Percentiles rank a stretch among this genome's conserved stretches.
Conservation (phyloP, 345 rosid genomes). For the Gossypium anomalum region DNA sequence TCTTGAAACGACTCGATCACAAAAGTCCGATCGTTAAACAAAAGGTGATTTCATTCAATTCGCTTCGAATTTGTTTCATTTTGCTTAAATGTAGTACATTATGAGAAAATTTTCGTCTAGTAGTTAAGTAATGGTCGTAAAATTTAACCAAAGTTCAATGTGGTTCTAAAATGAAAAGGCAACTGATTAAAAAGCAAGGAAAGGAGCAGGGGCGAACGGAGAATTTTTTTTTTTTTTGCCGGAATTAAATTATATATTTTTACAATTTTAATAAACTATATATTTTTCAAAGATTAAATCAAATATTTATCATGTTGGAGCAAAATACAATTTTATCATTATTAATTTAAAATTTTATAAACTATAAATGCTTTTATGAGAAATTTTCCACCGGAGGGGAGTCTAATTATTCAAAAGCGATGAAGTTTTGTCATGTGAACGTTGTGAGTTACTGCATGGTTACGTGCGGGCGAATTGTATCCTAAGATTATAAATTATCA, state of each 20-base stretch:
- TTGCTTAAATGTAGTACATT: neutral
- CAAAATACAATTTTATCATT: too few species aligned
- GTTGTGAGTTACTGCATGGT: neutral
- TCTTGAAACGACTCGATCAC: slow-evolving; percentile 83
- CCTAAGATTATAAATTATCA: neutral
- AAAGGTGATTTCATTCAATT: slow-evolving; percentile 47
- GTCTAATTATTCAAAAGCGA: neutral
- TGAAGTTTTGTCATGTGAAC: neutral
- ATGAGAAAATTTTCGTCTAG: neutral
- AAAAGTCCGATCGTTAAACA: slow-evolving; percentile 91
- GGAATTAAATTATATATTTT: too few species aligned
- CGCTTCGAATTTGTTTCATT: neutral
- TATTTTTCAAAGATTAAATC: too few species aligned
- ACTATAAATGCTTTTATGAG: too few species aligned
- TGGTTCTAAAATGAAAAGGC: neutral
- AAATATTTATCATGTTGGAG: too few species aligned
- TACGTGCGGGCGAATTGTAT: neutral
- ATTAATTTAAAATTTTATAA: too few species aligned
- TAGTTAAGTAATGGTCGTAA: neutral
- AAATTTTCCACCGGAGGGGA: too few species aligned
- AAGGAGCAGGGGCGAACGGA: too few species aligned
- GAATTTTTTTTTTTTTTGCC: too few species aligned
- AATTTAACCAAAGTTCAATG: neutral
- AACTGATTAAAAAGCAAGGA: neutral
- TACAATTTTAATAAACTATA: too few species aligned